These are phyloP conservation scores for Pythium phragmitis DNA, from an alignment of 352 stramenopile genomes.

Conservation along the genomic window DNA sequence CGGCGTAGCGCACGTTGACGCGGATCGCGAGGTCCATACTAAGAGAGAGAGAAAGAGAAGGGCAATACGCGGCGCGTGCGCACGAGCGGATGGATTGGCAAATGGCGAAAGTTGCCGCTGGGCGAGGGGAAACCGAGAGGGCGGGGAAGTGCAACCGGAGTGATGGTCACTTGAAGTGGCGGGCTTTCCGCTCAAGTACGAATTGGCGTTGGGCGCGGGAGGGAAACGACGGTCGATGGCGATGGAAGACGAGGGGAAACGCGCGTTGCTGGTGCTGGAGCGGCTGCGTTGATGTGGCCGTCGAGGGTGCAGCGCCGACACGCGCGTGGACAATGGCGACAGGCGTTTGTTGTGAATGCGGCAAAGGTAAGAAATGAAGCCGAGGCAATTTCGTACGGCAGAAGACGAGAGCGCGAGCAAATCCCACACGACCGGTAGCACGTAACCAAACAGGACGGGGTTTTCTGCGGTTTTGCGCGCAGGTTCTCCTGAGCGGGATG, in stretches of 20 bases:
- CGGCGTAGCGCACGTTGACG: slow-evolving; percentile 86
- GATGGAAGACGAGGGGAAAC: too few relatives aligned
- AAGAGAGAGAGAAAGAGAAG: background rate
- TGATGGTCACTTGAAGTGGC: slow-evolving; percentile 33
- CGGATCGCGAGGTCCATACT: slow-evolving; percentile 85
- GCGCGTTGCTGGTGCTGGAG: too few relatives aligned
- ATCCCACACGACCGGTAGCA: background rate
- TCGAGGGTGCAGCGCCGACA: background rate
- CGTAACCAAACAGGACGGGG: background rate
- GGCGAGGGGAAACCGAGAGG: slow-evolving; percentile 11
- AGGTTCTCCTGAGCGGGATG: background rate
- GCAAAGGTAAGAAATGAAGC: slow-evolving; percentile 13
- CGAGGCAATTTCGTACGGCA: background rate
- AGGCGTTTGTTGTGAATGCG: slow-evolving; percentile 5
- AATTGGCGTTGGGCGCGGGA: background rate
- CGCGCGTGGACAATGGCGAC: background rate
- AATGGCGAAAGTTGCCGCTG: background rate
- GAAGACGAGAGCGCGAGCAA: background rate
- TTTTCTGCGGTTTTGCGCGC: slow-evolving; percentile 28
- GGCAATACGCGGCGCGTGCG: background rate
- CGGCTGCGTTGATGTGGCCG: background rate
- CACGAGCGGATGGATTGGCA: background rate
- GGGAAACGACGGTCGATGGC: too few relatives aligned
- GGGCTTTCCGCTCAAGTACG: slow-evolving; percentile 3
- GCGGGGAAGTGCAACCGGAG: slow-evolving; percentile 9